These are phyloP conservation scores for Cadophora luteo-olivacea DNA, from an alignment of 2,329 filamentous ascomycete species.

Conservation along the genomic window DNA sequence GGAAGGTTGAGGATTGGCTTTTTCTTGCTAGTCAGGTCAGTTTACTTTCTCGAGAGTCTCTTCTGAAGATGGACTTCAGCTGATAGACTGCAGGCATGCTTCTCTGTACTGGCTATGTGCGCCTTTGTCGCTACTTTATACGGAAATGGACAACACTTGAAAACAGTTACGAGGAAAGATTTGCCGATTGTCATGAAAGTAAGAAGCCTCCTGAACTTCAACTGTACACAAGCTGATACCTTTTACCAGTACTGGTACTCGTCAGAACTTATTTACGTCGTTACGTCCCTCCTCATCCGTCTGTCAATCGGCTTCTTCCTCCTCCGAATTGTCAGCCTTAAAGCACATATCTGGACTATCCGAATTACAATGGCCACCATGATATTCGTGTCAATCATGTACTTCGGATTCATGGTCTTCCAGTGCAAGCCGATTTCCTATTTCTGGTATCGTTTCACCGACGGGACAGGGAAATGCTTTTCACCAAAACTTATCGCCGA, in stretches of 20 bases:
- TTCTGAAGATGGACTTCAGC: neutral
- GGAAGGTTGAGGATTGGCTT: constrained; percentile 36
- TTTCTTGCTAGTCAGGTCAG: constrained; percentile 33
- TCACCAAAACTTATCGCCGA: constrained; percentile 10
- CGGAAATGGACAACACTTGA: constrained; percentile 29
- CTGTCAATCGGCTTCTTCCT: constrained; percentile 35
- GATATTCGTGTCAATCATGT: constrained; percentile 17
- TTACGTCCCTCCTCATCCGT: constrained; percentile 31
- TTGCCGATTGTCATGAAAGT: constrained; percentile 31
- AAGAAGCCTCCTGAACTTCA: neutral
- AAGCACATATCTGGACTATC: constrained; percentile 24
- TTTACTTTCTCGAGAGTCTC: neutral
- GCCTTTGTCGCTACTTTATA: constrained; percentile 25
- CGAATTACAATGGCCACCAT: constrained; percentile 24
- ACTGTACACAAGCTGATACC: neutral
- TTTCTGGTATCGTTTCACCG: constrained; percentile 31
- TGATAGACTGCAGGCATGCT: constrained; percentile 8
- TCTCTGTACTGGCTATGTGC: constrained; percentile 19
- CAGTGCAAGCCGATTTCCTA: constrained; percentile 29
- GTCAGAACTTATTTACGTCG: constrained; percentile 26
- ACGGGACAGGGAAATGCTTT: constrained; percentile 22
- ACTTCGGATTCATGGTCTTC: constrained; percentile 29
- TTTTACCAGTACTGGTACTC: constrained; percentile 27
- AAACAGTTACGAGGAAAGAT: constrained; percentile 20
- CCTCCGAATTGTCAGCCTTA: constrained; percentile 21